Conservation (phyloP, 768 basidiomycete genomes). For the Mycena indigotica region DNA sequence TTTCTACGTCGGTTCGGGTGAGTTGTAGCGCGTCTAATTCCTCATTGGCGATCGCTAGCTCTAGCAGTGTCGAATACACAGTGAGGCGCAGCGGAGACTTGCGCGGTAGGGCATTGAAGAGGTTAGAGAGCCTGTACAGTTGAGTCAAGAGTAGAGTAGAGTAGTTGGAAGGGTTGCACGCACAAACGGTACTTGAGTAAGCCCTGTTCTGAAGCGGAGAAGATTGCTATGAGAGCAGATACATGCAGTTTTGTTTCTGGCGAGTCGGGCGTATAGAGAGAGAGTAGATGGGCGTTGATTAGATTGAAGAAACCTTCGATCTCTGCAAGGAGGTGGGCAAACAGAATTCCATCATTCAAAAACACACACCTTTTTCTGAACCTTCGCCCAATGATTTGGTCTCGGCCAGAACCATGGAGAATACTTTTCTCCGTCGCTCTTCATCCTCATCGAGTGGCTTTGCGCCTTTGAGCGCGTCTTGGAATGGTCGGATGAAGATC, state of each 20-base stretch:
- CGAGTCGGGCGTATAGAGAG: conserved; percentile 56
- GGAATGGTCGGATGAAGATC: conserved; percentile 65
- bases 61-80: conserved; percentile 65
- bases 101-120: conserved; percentile 77
- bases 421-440: conserved; percentile 51
- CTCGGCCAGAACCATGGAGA: conserved; percentile 62
- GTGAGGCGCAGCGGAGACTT: conserved; percentile 62
- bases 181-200: conserved; percentile 78
- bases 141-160: conserved; percentile 14
- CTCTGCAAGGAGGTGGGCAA: conserved; percentile 45
- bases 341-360: neutral
- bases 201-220: conserved; percentile 57
- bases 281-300: conserved; percentile 70
- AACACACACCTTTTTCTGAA: conserved; percentile 67
- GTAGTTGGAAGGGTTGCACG: conserved; percentile 27
- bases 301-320: conserved; percentile 90
- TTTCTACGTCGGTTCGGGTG: conserved; percentile 62
- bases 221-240: conserved; percentile 50
- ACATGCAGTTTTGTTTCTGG: conserved; percentile 57
- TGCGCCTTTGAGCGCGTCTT: conserved; percentile 56
- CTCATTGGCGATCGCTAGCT: conserved; percentile 58
- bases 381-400: conserved; percentile 76
- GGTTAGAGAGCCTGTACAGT: conserved; percentile 65
- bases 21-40: conserved; percentile 66
- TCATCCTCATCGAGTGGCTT: conserved; percentile 59